A percentile compares a stretch with the other conserved stretches of the same genome.
Evolutionary conservation across 1,139 yeast genomes (phyloP).

Genomic region (Citeromyces hawaiiensis): DNA sequence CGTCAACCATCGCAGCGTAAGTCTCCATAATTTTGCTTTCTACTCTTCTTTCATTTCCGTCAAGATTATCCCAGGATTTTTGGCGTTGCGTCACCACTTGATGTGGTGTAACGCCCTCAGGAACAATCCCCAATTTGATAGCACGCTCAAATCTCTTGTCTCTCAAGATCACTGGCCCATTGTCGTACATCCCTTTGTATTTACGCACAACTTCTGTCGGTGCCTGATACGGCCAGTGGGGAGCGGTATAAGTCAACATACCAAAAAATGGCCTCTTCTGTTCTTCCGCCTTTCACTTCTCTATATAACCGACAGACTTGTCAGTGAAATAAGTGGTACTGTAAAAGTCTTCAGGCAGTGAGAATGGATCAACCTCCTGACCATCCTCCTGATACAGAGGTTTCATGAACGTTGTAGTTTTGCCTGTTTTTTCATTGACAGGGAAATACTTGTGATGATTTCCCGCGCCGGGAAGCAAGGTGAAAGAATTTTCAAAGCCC

Average conservation of each 20-base stretch:
- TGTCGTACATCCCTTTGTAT: constrained; percentile 33
- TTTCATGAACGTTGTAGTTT: constrained; percentile 18
- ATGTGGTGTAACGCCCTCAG: constrained; percentile 30
- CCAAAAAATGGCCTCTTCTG: constrained; percentile 36
- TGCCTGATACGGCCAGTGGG: constrained; percentile 54
- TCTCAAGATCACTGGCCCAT: constrained; percentile 33
- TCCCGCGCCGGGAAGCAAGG: constrained; percentile 38
- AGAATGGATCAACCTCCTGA: constrained; percentile 19
- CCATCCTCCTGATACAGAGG: constrained; percentile 26
- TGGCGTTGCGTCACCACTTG: constrained; percentile 25
- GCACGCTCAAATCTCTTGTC: constrained; percentile 24
- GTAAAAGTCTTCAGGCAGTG: constrained; percentile 33
- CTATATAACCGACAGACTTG: constrained; percentile 18
- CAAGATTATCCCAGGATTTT: constrained; percentile 28
- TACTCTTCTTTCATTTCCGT: constrained; percentile 18
- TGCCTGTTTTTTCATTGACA: constrained; percentile 14
- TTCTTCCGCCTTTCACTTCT: constrained; percentile 19
- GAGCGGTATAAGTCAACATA: constrained; percentile 40
- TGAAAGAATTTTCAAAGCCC: constrained; percentile 21
- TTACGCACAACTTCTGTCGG: constrained; percentile 30
- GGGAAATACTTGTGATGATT: constrained; percentile 40
- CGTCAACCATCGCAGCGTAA: constrained; percentile 51
- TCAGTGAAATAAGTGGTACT: constrained; percentile 31
- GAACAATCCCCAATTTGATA: constrained; percentile 28
- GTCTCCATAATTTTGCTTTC: constrained; percentile 37